Evolutionary conservation across 1,284 basidiomycete species (phyloP), one percentile per base, ranked within the genome.

Genomic region (Malassezia japonica): DNA sequence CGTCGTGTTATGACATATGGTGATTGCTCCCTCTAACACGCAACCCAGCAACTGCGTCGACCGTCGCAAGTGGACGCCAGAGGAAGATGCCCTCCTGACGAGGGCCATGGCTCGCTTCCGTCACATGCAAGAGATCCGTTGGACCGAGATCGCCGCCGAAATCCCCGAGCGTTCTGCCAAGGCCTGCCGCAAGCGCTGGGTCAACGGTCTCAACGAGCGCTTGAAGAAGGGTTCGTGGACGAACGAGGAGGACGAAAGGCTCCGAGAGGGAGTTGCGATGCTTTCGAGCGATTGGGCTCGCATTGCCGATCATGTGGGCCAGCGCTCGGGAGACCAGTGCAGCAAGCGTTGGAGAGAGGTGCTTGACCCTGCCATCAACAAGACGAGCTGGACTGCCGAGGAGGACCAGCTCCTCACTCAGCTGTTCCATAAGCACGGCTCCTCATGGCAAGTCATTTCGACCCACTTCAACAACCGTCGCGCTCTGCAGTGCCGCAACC

Each of bases 301-400:
- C 9, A 54, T 54, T 18, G 51, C 51, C 4, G 46, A 54, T 10
- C 39, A 44, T 29, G 51, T 54, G 2, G 46, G 46, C 12, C 38
- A 54, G n/a, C 51, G 51, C 21, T 54, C 51, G 6, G 51, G 51
- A 16, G 51, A 54, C 36, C 51, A 54, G 31, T 54, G 51, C 37
- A 54, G 51, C 33, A 54, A 54, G 40, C 46, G 51, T 15, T 54
- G 51, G 51, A 18, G 51, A 5, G 51, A 54, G 38, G 51, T 54
- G 16, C 46, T 54, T 4, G 46, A 54, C 23, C 51, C 51, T 3
- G 35, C 41, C 2, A 54, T 54, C 31, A 54, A 54, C 41, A 54
- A 54, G 28, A 28, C 37, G 15, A n/a, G 10, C 7, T 54, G 51
- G 51, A 44, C 46, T 2, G 27, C 39, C 16, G 46, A 48, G 35